Evolutionary conservation across 371 early-diverging fungal genomes (phyloP).

Genomic region (Syncephalastrum contaminatum): DNA sequence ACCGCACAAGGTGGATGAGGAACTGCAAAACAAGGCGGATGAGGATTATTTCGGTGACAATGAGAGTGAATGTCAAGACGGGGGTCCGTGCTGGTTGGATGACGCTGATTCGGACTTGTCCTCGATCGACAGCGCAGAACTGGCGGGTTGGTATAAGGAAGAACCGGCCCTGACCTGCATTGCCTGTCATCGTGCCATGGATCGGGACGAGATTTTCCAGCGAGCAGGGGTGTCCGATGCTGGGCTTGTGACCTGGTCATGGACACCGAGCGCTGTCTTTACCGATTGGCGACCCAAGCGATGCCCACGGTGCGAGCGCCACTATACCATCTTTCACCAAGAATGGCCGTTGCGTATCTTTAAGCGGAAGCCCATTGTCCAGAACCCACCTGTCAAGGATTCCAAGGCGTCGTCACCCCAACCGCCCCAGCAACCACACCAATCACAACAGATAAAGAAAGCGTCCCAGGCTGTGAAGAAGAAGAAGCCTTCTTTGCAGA

Average conservation of each 20-base stretch:
- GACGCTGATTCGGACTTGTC: constrained; percentile 48
- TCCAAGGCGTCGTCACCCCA: background rate
- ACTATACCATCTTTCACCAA: constrained; percentile 35
- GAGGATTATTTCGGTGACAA: constrained; percentile 21
- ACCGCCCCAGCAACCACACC: background rate
- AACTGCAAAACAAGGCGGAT: constrained; percentile 6
- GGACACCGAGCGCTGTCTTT: constrained; percentile 49
- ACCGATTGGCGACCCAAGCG: constrained; percentile 42
- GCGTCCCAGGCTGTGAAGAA: background rate
- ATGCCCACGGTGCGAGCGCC: constrained; percentile 50
- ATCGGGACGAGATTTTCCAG: constrained; percentile 29
- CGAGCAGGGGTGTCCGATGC: constrained; percentile 27
- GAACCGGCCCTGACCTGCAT: constrained; percentile 25
- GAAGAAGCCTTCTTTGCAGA: background rate
- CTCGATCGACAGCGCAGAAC: constrained; percentile 31
- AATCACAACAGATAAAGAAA: background rate
- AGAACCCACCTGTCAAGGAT: background rate
- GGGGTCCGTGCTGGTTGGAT: constrained; percentile 9
- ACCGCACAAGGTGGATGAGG: constrained; percentile 14
- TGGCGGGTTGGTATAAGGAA: constrained; percentile 14
- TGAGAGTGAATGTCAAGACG: too few relatives aligned
- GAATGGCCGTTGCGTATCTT: constrained; percentile 44
- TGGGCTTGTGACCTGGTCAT: constrained; percentile 50
- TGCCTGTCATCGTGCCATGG: constrained; percentile 33
- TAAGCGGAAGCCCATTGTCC: constrained; percentile 10